Base-by-base conservation (phyloP, 1,284 basidiomycete species). In the Ceratobasidium sp. region DNA sequence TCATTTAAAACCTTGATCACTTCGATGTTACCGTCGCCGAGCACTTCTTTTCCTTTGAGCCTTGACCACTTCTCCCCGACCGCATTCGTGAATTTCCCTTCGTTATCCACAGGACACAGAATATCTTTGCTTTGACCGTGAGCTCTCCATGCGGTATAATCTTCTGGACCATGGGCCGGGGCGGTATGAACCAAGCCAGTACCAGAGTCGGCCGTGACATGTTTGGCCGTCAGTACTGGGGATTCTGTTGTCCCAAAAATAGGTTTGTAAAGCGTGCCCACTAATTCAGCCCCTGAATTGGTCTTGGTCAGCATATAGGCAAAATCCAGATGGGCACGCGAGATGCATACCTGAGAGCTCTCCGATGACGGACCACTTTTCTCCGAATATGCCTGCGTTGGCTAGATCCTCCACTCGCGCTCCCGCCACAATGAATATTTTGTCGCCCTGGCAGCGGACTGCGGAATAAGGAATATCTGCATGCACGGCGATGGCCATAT, bases 151-250 rank as follows among this genome's bases (percentile, higher is more conserved):
- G 86, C 83, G 25, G 85, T 82, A 76, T 98, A 98, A 78, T 99
- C 97, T 73, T 99, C 96, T 13, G 87, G 85, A 32, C 96, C 96
- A 74, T 99, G 97, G 0, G 94, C 95, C 4, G 96, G 96, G 0
- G 96, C 96, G 71, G 91, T 93, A 76, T 99, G 96, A 0, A 99
- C 97, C 0, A 98, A 84, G 38, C 96, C 96, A 0, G 96, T 98
- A n/a, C 97, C 96, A 12, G 94, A 92, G 20, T 89, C 85, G 0
- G 90, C 80, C 0, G 92, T 95, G 17, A 99, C 96, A 75, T 97
- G 92, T 20, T 75, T 72, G 0, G 83, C 82, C 12, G 78, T 67
- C 55, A 85, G 76, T 35, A 86, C 77, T 0, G 15, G 79, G 76
- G 54, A 88, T 83, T 34, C 83, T 74, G 25, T 88, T 79, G 52